Conservation (phyloP, 257 asterid genomes). For the Cynanchum wilfordii region DNA sequence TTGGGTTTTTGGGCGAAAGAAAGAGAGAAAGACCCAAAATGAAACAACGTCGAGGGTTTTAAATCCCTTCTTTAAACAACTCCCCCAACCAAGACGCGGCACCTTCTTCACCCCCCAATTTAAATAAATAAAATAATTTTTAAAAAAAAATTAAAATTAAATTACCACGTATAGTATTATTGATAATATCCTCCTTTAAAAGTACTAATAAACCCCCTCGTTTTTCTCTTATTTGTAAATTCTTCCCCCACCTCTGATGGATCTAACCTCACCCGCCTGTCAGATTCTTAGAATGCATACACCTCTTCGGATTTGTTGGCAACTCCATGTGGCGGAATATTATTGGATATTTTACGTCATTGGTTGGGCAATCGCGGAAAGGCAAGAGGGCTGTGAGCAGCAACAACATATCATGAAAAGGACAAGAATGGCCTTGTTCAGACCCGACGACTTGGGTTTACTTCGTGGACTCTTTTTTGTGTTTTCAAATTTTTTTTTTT, state of each 20-base stretch:
- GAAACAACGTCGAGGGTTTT: constrained; percentile 23
- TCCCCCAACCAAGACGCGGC: not conserved
- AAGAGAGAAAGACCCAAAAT: constrained; percentile 24
- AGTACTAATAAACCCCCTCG: constrained; percentile 18
- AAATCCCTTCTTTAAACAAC: constrained; percentile 25
- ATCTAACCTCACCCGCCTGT: constrained; percentile 26
- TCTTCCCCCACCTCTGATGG: constrained; percentile 8
- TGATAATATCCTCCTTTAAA: not conserved
- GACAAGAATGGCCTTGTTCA: constrained; percentile 32
- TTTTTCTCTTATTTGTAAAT: constrained; percentile 22
- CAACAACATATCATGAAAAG: not conserved
- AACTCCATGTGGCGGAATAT: constrained; percentile 1
- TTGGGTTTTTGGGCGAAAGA: constrained; percentile 28
- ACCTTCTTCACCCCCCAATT: not conserved
- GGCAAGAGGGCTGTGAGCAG: not conserved
- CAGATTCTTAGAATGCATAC: not conserved
- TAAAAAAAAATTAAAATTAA: too few relatives aligned
- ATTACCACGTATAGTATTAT: not conserved
- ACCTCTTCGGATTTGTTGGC: not conserved
- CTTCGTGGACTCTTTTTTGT: constrained; percentile 13
- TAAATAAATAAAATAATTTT: not conserved
- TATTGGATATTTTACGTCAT: constrained; percentile 18
- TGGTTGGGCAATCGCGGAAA: not conserved
- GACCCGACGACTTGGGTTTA: not conserved
- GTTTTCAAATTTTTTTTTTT: too few relatives aligned